Evolutionary conservation across 169 alveolate genomes (phyloP), one percentile per base, ranked within the genome.

Genomic region (Sarcocystis neurona): DNA sequence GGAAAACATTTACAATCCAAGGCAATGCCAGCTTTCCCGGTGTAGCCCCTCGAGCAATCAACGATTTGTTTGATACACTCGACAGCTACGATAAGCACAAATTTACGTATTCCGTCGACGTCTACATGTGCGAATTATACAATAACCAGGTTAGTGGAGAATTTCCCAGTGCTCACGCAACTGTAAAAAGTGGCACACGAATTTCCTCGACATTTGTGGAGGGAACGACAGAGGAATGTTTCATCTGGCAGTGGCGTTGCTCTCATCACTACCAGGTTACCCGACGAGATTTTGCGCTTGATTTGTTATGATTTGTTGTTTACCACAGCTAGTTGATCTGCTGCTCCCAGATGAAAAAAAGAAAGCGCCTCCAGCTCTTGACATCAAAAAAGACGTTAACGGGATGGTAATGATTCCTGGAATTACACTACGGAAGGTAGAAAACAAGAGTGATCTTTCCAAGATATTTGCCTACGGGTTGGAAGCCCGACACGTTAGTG

Each of bases 1-100:
- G 99, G 0, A 97, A 97, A 86, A 96, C 99, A n/a, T 95, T 88
- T 85, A 97, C 99, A 39, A 96, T 97, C 95, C 93, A 94, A 86
- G 99, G 98, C 0, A 91, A 89, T 48, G 85, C 92, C 30, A 92
- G 92, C 85, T 96, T 96, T 30, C 88, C 84, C 32, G 98, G 98
- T 20, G 92, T 96, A 4, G 94, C 94, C 68, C 97, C 98, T 10
- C 88, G 97, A 63, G 94, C 97, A 30, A 93, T 97, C 58, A 94
- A 92, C 68, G 96, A 94, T 50, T 89, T 96, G 70, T 97, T 92
- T 89, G 74, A 70, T 68, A 48, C 94, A n/a, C 91, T 94, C 39
- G 77, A 91, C 85, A 43, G 84, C 12, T 92, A 94, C 87, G 92
- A 93, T 66, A 78, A 92, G 41, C 90, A 92, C 23, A 77, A 82